Percentiles rank a stretch among this genome's conserved stretches.
phyloP scores from a whole-genome alignment of 169 alveolate genomes.

The Plasmodium coatneyi region DNA sequence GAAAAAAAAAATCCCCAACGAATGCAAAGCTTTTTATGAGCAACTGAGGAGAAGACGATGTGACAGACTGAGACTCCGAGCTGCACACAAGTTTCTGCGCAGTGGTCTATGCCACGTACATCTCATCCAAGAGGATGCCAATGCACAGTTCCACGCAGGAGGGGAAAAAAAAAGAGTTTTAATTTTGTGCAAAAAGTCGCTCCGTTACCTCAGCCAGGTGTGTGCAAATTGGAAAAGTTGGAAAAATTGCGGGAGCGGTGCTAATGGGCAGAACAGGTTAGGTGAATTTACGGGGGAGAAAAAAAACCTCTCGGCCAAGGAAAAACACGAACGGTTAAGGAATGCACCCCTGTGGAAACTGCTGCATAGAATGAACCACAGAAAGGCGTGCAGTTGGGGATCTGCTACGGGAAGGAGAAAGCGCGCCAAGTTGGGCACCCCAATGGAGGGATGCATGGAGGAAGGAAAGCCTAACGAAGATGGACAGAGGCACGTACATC shows the following conservation, averaged over 20 bases:
- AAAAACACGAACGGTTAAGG: background rate
- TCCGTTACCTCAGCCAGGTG: slow-evolving; percentile 10
- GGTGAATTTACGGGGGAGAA: background rate
- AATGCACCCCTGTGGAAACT: background rate
- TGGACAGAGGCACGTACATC: background rate
- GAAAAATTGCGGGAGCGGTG: background rate
- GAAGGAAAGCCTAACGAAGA: background rate
- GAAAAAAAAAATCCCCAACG: background rate
- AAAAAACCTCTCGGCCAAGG: background rate
- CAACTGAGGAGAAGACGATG: background rate
- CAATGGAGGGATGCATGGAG: background rate
- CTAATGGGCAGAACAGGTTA: background rate
- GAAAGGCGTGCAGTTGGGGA: background rate
- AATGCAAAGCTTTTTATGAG: background rate
- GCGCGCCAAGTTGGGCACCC: background rate
- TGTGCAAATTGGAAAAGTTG: background rate
- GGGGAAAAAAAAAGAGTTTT: slow-evolving; percentile 2
- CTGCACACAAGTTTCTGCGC: slow-evolving; percentile 6
- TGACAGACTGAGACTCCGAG: background rate
- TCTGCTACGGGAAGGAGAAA: background rate
- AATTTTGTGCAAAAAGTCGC: slow-evolving; percentile 40
- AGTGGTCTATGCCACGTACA: slow-evolving; percentile 36
- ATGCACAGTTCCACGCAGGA: background rate
- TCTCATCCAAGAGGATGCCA: slow-evolving; percentile 5
- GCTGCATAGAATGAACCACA: background rate